Evolutionary conservation across 2,329 filamentous ascomycete genomes (phyloP), one percentile per base, ranked within the genome.

Genomic region (Sporothrix pallida): DNA sequence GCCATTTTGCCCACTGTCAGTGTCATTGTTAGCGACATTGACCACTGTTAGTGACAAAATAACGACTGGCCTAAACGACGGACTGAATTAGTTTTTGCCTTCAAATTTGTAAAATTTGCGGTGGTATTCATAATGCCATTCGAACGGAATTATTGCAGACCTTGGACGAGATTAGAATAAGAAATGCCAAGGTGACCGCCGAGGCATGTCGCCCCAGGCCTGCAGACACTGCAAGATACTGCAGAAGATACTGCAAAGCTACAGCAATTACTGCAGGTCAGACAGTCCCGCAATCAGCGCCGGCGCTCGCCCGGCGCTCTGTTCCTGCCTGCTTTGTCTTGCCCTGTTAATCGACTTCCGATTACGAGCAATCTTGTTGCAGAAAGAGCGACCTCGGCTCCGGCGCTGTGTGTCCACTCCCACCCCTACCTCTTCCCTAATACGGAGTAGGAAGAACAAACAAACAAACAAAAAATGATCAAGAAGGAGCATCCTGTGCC

Each of bases 321-420:
- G 31, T 37, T 37, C 31, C 31, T 37, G 31, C 31, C 31, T 37
- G 4, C 31, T 37, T 37, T 37, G 31, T 37, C 31, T 37, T 2
- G 2, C 7, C 4, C 31, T 5, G 31, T 37, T 37, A 37, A 37
- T 37, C 31, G 31, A 37, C 3, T 37, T 37, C 31, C 31, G 31
- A 37, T 37, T 37, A 37, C 31, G 31, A 37, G 31, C 31, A 37
- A 37, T 6, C 2, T 31, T 48, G 65, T 7, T 52, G 46, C 9
- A 48, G 62, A 68, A 52, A 20, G 65, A 68, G 46, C 65, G 65
- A 68, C 65, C 65, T 68, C 65, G 65, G 65, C 65, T 52, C 23
- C 65, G 65, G 23, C 42, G 42, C 20, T 46, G 6, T 4, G 17
- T 23, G 42, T n/a, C 62, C 60, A 65, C 60, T 13, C 60, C 37